Percentiles rank a stretch among this genome's conserved stretches.
Evolutionary conservation across 164 flowering plant genomes (phyloP).

Genomic region (Stephania japonica): DNA sequence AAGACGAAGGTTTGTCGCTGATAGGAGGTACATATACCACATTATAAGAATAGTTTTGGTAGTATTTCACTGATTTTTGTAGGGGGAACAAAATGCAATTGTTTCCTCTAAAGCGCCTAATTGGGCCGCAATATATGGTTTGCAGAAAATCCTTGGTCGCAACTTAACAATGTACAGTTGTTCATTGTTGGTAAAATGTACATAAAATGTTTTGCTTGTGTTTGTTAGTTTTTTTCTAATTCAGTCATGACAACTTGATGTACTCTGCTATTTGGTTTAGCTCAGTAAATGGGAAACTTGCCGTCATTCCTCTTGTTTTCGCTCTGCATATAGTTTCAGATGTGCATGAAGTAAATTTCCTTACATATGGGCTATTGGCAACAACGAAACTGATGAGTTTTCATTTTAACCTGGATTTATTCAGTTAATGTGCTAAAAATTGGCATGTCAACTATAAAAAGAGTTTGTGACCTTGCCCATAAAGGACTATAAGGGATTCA

Average conservation of each 20-base stretch:
- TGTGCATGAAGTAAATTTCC: background rate
- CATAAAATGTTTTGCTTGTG: background rate
- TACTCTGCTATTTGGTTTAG: background rate
- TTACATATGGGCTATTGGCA: no score
- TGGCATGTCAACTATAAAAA: no score
- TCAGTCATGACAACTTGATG: background rate
- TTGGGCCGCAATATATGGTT: background rate
- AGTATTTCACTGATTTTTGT: background rate
- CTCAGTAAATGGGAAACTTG: background rate
- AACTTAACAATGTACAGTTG: background rate
- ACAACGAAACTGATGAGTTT: no score
- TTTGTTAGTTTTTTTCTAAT: background rate
- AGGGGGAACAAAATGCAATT: background rate
- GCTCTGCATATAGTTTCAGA: background rate
- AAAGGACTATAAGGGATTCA: no score
- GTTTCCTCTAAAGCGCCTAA: background rate
- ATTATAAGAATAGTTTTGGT: no score
- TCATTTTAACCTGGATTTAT: no score
- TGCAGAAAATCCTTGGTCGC: background rate
- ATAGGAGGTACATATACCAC: no score
- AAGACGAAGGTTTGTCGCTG: no score
- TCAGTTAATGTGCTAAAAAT: no score
- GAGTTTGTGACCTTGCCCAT: no score
- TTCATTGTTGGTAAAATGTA: conserved; percentile 5
- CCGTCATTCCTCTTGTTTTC: background rate